Evolutionary conservation across 2,329 filamentous ascomycete genomes (phyloP), one percentile per base, ranked within the genome.

Genomic region (Penicillium sp.): DNA sequence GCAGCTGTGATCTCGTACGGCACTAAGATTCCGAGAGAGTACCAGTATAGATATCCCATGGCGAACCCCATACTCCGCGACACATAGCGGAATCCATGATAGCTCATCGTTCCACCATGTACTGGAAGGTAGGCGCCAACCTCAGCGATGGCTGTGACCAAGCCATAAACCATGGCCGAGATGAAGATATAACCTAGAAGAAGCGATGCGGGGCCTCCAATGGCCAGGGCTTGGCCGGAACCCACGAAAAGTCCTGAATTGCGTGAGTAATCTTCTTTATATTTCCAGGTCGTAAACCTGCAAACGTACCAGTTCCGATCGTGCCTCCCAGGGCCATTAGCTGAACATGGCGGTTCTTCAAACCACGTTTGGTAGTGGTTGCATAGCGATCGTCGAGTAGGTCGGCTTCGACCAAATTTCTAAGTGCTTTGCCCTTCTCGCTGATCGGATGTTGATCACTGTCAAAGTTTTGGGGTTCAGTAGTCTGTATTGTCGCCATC

Each of bases 1-100:
- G 85, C 84, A 8, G 86, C 86, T 0, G 83, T 84, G 58, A 89
- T 85, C 71, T 89, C 86, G 56, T 83, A 81, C 46, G 76, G 78
- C 0, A 81, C 74, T 37, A 79, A 66, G 31, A 81, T 79, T 0
- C 77, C 75, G 47, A 74, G 63, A 1, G 74, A 74, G 50, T 79
- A 81, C 78, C 78, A 81, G 62, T 80, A 80, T 4, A 76, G 63
- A 42, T 76, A 77, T 18, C 76, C 76, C 61, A 76, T 74, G 10
- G 75, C 70, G 51, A 78, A 77, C 1, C 73, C 74, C 60, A 76
- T 55, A 46, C 73, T 76, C 34, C 75, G 69, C 20, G 72, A 75
- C 14, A 76, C 74, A 48, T 77, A 78, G 10, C 75, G 72, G 53
- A 73, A 75, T 11, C 72, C 75, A 55, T 77, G 74, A 54, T 76